Evolutionary conservation across 2,329 filamentous ascomycete species (phyloP).

Genomic region (Dendryphion nanum): DNA sequence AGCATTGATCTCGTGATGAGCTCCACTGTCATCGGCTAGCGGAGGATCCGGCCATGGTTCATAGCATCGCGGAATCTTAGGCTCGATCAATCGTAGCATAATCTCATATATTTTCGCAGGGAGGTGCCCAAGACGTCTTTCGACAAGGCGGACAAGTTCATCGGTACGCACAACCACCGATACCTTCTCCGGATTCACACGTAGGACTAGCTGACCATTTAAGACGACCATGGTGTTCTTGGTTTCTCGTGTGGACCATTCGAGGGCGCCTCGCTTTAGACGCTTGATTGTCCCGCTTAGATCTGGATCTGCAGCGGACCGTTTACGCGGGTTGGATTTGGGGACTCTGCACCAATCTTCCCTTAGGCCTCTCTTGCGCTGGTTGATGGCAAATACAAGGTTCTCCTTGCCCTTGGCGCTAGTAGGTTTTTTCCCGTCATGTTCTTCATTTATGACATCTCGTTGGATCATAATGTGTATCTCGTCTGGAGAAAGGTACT

Average conservation of each 20-base stretch:
- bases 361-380: constrained; percentile 54
- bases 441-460: constrained; percentile 57
- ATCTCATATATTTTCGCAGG: constrained; percentile 78
- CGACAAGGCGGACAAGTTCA: constrained; percentile 70
- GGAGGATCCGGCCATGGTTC: constrained; percentile 45
- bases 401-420: constrained; percentile 67
- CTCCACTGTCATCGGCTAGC: constrained; percentile 18
- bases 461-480: constrained; percentile 59
- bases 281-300: constrained; percentile 29
- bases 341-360: constrained; percentile 38
- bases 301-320: constrained; percentile 14
- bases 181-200: constrained; percentile 83
- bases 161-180: constrained; percentile 78
- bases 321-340: constrained; percentile 18
- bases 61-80: constrained; percentile 66
- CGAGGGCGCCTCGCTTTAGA: constrained; percentile 15
- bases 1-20: constrained; percentile 34
- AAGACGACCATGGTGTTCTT: constrained; percentile 1
- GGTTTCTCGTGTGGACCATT: neutral
- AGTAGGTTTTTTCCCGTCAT: constrained; percentile 51
- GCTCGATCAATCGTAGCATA: constrained; percentile 69
- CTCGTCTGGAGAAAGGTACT: constrained; percentile 58
- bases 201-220: constrained; percentile 61
- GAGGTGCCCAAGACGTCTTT: constrained; percentile 66
- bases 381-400: constrained; percentile 57